Percentiles rank a stretch among this genome's conserved stretches.
Evolutionary conservation across 352 stramenopile species (phyloP).

Genomic region (Phytophthora brassicae): DNA sequence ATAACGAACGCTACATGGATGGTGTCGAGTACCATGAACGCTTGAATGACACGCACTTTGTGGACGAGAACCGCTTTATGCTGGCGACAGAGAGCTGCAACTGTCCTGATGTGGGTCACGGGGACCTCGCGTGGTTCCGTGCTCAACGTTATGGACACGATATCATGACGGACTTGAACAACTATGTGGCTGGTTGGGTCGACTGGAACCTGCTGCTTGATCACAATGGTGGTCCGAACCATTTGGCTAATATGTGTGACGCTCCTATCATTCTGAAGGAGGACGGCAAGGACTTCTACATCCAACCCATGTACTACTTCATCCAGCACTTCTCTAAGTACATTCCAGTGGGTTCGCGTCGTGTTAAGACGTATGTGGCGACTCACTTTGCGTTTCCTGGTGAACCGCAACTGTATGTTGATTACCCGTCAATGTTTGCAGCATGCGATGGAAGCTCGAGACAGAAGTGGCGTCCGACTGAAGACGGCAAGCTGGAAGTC

Average conservation of each 20-base stretch:
- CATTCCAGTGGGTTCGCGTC: conserved; percentile 72
- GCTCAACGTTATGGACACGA: conserved; percentile 89
- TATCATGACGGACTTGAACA: conserved; percentile 91
- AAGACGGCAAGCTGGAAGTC: conserved; percentile 76
- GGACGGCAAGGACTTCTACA: conserved; percentile 59
- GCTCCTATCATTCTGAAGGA: conserved; percentile 80
- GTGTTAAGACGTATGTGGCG: conserved; percentile 56
- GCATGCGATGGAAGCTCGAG: conserved; percentile 68
- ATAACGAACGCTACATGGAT: conserved; percentile 62
- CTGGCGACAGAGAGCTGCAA: conserved; percentile 79
- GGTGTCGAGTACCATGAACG: conserved; percentile 74
- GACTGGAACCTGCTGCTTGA: conserved; percentile 94
- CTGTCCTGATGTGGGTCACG: conserved; percentile 64
- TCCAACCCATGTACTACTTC: conserved; percentile 92
- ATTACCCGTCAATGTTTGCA: conserved; percentile 62
- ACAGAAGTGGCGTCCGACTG: conserved; percentile 54
- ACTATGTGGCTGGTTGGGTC: conserved; percentile 87
- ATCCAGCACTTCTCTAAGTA: conserved; percentile 91
- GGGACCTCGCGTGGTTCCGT: conserved; percentile 76
- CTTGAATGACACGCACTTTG: conserved; percentile 80
- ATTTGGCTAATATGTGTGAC: conserved; percentile 74
- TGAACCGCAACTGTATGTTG: conserved; percentile 58
- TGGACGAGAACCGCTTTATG: conserved; percentile 69
- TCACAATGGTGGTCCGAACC: conserved; percentile 87
- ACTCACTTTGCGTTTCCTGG: conserved; percentile 55